A percentile compares a stretch with the other conserved stretches of the same genome.
phyloP scores from a whole-genome alignment of 306 rosid genomes.

The Dryas drummondii region DNA sequence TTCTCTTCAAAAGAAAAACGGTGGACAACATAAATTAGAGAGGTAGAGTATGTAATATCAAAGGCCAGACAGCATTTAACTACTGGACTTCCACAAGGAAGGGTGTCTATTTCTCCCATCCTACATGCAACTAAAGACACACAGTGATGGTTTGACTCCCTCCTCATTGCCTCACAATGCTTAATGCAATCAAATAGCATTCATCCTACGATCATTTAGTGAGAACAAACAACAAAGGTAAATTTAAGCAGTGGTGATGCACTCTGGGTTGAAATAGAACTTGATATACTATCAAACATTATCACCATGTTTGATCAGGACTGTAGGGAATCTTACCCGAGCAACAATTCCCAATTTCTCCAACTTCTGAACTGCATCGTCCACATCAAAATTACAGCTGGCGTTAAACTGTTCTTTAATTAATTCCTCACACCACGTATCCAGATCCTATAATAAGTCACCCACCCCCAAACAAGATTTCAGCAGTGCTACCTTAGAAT shows the following conservation, averaged over 20 bases:
- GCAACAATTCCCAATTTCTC: slow-evolving; percentile 79
- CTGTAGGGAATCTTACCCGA: slow-evolving; percentile 59
- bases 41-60: too few species aligned
- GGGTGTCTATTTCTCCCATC: neutral
- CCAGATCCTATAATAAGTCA: slow-evolving; percentile 62
- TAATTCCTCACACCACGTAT: slow-evolving; percentile 80
- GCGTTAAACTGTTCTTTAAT: slow-evolving; percentile 76
- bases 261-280: neutral
- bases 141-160: neutral
- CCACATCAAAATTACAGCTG: slow-evolving; percentile 85
- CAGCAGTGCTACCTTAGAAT: neutral
- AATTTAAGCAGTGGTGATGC: neutral
- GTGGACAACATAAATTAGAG: too few species aligned
- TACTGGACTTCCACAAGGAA: neutral
- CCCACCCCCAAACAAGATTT: slow-evolving; percentile 8
- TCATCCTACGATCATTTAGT: neutral
- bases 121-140: neutral
- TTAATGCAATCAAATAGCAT: neutral
- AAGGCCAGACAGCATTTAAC: too few species aligned
- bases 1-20: neutral
- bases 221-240: neutral
- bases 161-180: neutral
- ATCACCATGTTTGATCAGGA: neutral
- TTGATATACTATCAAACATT: neutral
- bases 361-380: slow-evolving; percentile 81